Evolutionary conservation across 352 stramenopile species (phyloP).

Genomic region (Phytopythium mirpurense): DNA sequence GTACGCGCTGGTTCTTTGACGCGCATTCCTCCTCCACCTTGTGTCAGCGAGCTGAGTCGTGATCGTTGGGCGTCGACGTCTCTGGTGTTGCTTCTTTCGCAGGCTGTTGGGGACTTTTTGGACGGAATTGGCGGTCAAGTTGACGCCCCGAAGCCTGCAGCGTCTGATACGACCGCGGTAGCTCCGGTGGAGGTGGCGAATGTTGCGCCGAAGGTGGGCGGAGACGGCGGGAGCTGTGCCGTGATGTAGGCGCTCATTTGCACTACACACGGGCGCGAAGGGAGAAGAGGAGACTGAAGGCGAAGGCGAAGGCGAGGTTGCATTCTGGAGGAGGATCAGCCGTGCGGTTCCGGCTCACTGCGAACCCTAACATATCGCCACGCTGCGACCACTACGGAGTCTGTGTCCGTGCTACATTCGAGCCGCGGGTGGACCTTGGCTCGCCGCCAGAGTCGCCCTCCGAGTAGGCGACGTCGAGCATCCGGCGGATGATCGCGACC

Average conservation of each 20-base stretch:
- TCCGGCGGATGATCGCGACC: constrained; percentile 41
- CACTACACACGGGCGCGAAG: no score
- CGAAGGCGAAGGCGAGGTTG: no score
- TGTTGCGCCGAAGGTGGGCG: neutral
- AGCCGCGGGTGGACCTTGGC: neutral
- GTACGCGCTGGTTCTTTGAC: neutral
- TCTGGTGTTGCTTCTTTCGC: neutral
- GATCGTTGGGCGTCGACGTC: no score
- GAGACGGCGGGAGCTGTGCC: neutral
- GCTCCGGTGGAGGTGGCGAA: neutral
- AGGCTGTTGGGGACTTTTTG: neutral
- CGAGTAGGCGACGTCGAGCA: constrained; percentile 48
- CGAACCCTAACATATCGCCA: no score
- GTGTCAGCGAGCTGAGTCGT: no score
- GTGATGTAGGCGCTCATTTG: no score
- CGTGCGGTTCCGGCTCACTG: no score
- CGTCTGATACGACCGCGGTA: neutral
- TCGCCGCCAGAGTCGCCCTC: constrained; percentile 3
- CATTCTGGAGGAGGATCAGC: no score
- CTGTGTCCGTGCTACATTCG: no score
- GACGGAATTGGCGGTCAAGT: neutral
- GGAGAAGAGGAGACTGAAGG: no score
- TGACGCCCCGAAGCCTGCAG: neutral
- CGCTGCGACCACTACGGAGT: no score
- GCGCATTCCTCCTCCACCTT: no score